A percentile compares a stretch with the other conserved stretches of the same genome.
Evolutionary conservation across 2,329 filamentous ascomycete genomes (phyloP).

Genomic region (Alternaria conjuncta): DNA sequence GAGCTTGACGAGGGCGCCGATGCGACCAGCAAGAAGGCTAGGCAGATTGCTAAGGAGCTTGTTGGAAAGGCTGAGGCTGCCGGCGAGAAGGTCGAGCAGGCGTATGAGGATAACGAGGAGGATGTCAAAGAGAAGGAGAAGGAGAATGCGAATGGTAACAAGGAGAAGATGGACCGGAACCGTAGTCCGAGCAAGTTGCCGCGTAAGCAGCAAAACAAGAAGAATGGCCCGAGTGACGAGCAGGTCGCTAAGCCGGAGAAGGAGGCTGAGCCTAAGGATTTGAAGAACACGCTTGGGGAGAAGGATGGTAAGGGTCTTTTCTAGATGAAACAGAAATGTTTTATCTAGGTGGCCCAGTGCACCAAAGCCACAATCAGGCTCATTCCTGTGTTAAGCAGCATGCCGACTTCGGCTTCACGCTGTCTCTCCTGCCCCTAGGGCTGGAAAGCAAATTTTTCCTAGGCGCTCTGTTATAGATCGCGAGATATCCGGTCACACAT

Average conservation of each 20-base stretch:
- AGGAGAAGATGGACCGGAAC: conserved; percentile 10
- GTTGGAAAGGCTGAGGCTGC: conserved; percentile 23
- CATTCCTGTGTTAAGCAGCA: neutral
- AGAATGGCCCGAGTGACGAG: conserved; percentile 22
- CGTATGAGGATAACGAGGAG: conserved; percentile 14
- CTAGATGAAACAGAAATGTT: neutral
- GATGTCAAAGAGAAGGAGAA: conserved; percentile 20
- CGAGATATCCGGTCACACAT: neutral
- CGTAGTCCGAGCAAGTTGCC: conserved; percentile 4
- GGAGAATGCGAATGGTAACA: conserved; percentile 18
- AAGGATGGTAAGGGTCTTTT: conserved; percentile 29
- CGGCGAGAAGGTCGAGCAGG: conserved; percentile 19
- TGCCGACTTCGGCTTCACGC: neutral
- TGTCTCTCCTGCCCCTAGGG: no score
- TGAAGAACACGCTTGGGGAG: conserved; percentile 29
- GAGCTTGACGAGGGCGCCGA: conserved; percentile 34
- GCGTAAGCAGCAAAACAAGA: conserved; percentile 22
- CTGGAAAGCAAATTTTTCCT: neutral
- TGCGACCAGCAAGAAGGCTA: conserved; percentile 31
- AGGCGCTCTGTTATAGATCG: neutral
- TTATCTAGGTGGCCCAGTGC: no score
- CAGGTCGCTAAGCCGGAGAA: conserved; percentile 20
- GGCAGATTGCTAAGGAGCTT: conserved; percentile 32
- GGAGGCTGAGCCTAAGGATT: conserved; percentile 34
- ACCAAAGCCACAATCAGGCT: no score